These are phyloP conservation scores for Suillus fuscotomentosus DNA, from an alignment of 768 basidiomycete genomes.

Conservation along the genomic window DNA sequence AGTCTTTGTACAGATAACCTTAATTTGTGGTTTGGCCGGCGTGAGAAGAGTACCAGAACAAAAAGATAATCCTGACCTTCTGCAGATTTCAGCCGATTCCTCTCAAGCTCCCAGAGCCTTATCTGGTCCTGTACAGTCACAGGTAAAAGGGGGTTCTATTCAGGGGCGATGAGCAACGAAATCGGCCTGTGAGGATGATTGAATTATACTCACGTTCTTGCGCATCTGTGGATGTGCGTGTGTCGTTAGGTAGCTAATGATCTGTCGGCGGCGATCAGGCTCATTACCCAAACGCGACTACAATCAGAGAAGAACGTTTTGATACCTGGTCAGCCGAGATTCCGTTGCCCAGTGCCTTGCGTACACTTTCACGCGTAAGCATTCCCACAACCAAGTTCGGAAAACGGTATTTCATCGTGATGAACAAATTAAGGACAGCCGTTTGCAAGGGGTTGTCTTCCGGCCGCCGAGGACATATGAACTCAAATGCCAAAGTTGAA, in stretches of 20 bases:
- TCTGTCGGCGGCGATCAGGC: slow-evolving; percentile 46
- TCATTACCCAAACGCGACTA: slow-evolving; percentile 15
- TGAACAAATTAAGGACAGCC: slow-evolving; percentile 92
- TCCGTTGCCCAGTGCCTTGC: slow-evolving; percentile 89
- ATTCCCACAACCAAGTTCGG: slow-evolving; percentile 96
- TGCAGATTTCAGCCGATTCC: slow-evolving; percentile 83
- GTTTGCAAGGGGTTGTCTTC: slow-evolving; percentile 94
- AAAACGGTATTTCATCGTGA: slow-evolving; percentile 90
- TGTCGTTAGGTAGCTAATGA: slow-evolving; percentile 90
- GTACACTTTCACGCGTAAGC: slow-evolving; percentile 93
- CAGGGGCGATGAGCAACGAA: slow-evolving; percentile 12
- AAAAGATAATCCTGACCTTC: slow-evolving; percentile 58
- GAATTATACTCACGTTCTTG: slow-evolving; percentile 63
- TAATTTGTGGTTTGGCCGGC: slow-evolving; percentile 10
- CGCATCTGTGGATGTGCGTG: slow-evolving; percentile 99
- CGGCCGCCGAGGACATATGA: slow-evolving; percentile 17
- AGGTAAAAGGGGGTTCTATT: slow-evolving; percentile 86
- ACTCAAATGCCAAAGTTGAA: slow-evolving; percentile 10
- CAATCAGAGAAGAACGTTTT: slow-evolving; percentile 21
- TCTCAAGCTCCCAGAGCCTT: slow-evolving; percentile 94
- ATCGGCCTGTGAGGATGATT: not conserved
- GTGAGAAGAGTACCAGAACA: slow-evolving; percentile 9
- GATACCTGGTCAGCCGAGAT: slow-evolving; percentile 93
- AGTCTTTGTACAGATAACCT: slow-evolving; percentile 89
- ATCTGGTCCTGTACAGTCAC: slow-evolving; percentile 99